phyloP scores from a whole-genome alignment of 2,329 filamentous ascomycete species.

The Harringtonia aguacate region DNA sequence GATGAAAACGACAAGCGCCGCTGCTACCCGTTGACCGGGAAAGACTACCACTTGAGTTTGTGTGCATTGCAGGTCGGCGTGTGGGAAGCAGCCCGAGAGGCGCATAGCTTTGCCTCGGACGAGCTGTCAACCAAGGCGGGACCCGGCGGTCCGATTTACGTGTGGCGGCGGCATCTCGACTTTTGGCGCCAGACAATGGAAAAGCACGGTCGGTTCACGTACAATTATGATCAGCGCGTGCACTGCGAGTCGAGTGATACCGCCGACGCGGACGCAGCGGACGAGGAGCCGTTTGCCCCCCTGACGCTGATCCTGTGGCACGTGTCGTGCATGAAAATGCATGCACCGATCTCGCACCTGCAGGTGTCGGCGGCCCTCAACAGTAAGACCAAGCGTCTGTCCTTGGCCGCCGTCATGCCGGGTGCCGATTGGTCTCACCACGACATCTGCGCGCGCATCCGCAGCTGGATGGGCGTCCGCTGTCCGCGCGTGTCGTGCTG shows the following conservation, averaged over 20 bases:
- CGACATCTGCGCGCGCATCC: too few relatives aligned
- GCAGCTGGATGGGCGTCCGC: not conserved
- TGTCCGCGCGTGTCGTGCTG: constrained; percentile 3
- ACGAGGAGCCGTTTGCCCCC: not conserved
- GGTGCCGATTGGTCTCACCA: too few relatives aligned
- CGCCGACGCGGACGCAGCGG: too few relatives aligned
- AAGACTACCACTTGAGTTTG: constrained; percentile 3
- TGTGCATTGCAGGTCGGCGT: constrained; percentile 5
- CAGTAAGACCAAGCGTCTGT: not conserved
- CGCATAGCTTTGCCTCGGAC: constrained; percentile 5
- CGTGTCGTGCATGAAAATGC: constrained; percentile 4
- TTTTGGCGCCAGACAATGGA: too few relatives aligned
- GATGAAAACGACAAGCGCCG: too few relatives aligned
- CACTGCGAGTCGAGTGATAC: too few relatives aligned
- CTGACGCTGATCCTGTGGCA: constrained; percentile 1
- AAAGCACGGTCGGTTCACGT: too few relatives aligned
- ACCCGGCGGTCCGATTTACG: too few relatives aligned
- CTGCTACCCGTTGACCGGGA: not conserved
- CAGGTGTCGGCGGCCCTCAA: not conserved
- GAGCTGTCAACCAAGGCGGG: constrained; percentile 4
- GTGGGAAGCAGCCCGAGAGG: constrained; percentile 4
- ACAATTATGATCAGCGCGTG: too few relatives aligned
- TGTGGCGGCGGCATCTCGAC: too few relatives aligned
- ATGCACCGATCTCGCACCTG: constrained; percentile 2
- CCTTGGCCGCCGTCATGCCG: not conserved